Evolutionary conservation across 1,284 basidiomycete genomes (phyloP), one percentile per base, ranked within the genome.

Genomic region (Naganishia liquefaciens): DNA sequence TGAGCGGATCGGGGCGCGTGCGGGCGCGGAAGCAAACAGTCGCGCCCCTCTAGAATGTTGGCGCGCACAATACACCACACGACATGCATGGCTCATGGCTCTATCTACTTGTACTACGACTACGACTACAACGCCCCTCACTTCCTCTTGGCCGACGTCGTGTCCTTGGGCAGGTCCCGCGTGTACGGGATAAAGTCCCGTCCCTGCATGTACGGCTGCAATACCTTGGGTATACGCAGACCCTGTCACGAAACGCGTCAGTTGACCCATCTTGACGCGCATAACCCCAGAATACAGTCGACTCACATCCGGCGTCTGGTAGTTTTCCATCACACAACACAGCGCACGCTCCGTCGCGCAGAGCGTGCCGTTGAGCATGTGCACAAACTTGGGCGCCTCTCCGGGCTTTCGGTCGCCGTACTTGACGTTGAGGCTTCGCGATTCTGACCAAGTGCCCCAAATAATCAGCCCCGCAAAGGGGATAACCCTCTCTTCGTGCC

Each of bases 251-350:
- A 13, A 7, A 3, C 33, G 7, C 9, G 6, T 5, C 11, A 33
- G 11, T 4, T 37, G 67, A 42, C 58, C 64, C 40, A 27, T 42
- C 53, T 11, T 33, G 23, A 15, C 11, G 1, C n/a, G 10, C 21
- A n/a, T 1, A 1, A 11, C 19, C n/a, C 5, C 1, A 5, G 4
- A 37, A 28, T 39, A 13, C 9, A 15, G n/a, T 6, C 2, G 25
- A 81, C 86, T 70, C 74, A 93, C 92, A 65, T 97, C 93, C 0
- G 88, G 84, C 0, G 93, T 98, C 81, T 99, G 96, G 61, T 94
- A 94, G 80, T 99, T 99, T 81, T 99, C 95, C n/a, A 93, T 95
- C 53, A 99, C 74, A 80, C 96, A 98, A 80, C 95, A 98, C 30
- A 99, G 82, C 1, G 95, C 92, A 49, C 95, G 88, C 80, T 96